Conservation (phyloP, 768 basidiomycete species). For the Naematelia encephala region DNA sequence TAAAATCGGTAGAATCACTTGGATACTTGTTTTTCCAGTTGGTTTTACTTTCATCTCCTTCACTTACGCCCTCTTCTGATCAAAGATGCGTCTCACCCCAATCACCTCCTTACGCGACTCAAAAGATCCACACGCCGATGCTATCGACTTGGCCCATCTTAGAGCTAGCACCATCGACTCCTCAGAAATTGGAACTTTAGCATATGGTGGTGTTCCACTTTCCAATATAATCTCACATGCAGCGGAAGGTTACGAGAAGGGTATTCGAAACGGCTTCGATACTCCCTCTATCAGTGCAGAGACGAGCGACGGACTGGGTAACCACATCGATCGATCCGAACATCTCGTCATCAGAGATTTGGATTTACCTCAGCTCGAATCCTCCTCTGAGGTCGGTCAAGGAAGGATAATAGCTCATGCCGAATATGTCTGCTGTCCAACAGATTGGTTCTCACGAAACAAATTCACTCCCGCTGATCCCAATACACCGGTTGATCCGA, state of each 20-base stretch:
- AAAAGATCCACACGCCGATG: not conserved
- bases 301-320: not conserved
- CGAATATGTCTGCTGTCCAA: not conserved
- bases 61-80: not conserved
- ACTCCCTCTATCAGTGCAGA: not conserved
- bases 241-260: not conserved
- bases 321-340: not conserved
- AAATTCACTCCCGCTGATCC: not conserved
- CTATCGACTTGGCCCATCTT: not conserved
- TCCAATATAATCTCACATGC: not conserved
- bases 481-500: not conserved
- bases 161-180: not conserved
- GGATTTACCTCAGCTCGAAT: not conserved
- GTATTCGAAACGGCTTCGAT: not conserved
- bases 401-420: not conserved
- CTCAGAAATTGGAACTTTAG: not conserved
- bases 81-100: not conserved
- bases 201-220: not conserved
- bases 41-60: not conserved
- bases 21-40: not conserved
- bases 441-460: not conserved
- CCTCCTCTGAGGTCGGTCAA: not conserved
- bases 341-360: not conserved
- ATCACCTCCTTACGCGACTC: not conserved
- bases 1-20: not conserved